Evolutionary conservation across 177 flowering plant genomes (phyloP).

Genomic region (Tripterygium wilfordii): DNA sequence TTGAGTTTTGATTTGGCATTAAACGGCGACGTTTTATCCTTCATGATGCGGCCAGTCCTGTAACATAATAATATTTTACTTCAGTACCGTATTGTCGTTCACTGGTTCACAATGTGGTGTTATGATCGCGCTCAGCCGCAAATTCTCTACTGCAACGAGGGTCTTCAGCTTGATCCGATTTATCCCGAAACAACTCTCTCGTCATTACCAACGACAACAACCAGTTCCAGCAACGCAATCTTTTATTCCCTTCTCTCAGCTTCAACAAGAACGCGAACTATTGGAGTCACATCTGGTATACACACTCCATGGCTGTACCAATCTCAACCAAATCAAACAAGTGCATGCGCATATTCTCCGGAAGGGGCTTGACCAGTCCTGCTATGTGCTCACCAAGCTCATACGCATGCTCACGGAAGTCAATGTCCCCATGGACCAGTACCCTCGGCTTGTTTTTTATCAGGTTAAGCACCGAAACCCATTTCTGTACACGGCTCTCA

Average conservation of each 20-base stretch:
- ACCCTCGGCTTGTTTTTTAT: constrained; percentile 30
- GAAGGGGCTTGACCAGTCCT: constrained; percentile 34
- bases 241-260: constrained; percentile 15
- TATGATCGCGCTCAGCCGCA: constrained; percentile 10
- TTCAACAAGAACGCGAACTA: constrained; percentile 14
- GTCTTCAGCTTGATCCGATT: not conserved
- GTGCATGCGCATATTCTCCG: constrained; percentile 40
- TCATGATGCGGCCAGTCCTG: too few species aligned
- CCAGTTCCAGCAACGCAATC: not conserved
- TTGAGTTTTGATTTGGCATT: too few species aligned
- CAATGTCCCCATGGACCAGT: constrained; percentile 32
- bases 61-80: too few species aligned
- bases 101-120: too few species aligned
- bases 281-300: constrained; percentile 30
- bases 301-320: constrained; percentile 34
- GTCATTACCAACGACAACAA: not conserved
- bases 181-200: not conserved
- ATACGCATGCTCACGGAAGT: constrained; percentile 38
- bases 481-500: constrained; percentile 58
- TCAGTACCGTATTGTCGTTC: too few species aligned
- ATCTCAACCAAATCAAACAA: constrained; percentile 33
- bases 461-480: constrained; percentile 40
- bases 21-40: too few species aligned
- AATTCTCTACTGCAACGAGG: constrained; percentile 5
- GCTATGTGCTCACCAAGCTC: constrained; percentile 44